Evolutionary conservation across 73 alveolate species (phyloP).

Genomic region (Paramecium tetraurelia): DNA sequence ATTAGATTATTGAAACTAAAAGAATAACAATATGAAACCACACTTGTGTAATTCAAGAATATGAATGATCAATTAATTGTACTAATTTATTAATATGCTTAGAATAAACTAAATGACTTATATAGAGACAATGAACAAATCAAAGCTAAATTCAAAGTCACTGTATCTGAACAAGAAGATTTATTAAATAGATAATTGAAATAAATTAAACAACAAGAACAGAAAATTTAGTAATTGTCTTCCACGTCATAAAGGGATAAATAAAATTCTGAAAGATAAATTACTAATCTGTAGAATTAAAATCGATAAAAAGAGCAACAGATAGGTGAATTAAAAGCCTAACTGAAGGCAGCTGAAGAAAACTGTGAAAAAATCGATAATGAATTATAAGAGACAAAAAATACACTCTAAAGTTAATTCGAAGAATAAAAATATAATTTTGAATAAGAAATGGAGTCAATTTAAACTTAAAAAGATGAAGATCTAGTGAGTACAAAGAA

Average conservation of each 20-base stretch:
- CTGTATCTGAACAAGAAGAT: background rate
- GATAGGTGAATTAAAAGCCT: background rate
- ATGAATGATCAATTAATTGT: slow-evolving; percentile 8
- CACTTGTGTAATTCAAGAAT: background rate
- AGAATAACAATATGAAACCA: background rate
- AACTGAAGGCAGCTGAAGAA: background rate
- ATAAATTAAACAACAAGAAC: background rate
- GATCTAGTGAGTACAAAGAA: background rate
- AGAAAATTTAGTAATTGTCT: background rate
- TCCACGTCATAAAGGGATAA: background rate
- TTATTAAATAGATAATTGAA: background rate
- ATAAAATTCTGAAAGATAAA: background rate
- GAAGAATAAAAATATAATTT: background rate
- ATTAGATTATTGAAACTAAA: background rate
- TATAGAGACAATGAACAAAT: background rate
- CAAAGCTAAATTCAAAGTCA: background rate
- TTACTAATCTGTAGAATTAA: background rate
- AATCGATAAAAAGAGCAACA: background rate
- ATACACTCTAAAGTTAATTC: background rate
- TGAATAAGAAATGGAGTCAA: background rate
- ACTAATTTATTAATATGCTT: background rate
- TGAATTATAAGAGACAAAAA: background rate
- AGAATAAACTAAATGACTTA: background rate
- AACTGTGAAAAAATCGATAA: background rate
- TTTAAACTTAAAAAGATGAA: background rate